Evolutionary conservation across 129 eudicot genomes (phyloP).

Genomic region (Oenanthe sinensis): DNA sequence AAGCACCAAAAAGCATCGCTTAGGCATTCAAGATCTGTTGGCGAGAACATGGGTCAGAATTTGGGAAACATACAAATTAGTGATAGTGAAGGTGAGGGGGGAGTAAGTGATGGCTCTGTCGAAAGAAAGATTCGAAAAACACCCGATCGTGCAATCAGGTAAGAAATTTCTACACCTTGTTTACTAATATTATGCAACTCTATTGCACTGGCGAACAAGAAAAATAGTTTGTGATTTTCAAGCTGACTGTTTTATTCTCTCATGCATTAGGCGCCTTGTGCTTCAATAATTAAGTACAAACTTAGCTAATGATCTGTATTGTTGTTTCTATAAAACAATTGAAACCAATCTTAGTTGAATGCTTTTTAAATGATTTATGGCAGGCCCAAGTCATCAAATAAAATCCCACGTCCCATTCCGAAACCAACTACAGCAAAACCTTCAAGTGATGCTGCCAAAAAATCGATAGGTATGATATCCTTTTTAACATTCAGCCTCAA

Average conservation of each 20-base stretch:
- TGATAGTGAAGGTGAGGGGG: conserved; percentile 33
- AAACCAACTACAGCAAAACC: conserved; percentile 15
- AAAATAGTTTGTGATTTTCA: background rate
- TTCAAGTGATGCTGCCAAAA: conserved; percentile 32
- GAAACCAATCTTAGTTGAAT: background rate
- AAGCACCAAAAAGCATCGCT: conserved; percentile 23
- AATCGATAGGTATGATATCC: conserved; percentile 28
- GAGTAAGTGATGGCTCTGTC: conserved; percentile 34
- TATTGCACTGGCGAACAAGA: background rate
- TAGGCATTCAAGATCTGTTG: conserved; percentile 22
- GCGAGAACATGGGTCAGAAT: conserved; percentile 21
- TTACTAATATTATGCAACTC: background rate
- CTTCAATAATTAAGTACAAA: too few species aligned
- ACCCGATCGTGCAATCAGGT: conserved; percentile 32
- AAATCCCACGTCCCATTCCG: conserved; percentile 25
- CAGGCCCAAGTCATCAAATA: conserved; percentile 42
- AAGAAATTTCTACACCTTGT: conserved; percentile 10
- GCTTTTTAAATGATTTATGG: conserved; percentile 2
- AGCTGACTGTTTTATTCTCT: background rate
- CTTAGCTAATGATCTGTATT: background rate
- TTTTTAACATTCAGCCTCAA: background rate
- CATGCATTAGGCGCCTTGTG: too few species aligned
- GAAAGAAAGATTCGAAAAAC: conserved; percentile 49
- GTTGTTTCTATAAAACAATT: background rate
- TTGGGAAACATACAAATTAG: conserved; percentile 14